phyloP scores from a whole-genome alignment of 495 filamentous ascomycete species.

The Neurospora sp. region DNA sequence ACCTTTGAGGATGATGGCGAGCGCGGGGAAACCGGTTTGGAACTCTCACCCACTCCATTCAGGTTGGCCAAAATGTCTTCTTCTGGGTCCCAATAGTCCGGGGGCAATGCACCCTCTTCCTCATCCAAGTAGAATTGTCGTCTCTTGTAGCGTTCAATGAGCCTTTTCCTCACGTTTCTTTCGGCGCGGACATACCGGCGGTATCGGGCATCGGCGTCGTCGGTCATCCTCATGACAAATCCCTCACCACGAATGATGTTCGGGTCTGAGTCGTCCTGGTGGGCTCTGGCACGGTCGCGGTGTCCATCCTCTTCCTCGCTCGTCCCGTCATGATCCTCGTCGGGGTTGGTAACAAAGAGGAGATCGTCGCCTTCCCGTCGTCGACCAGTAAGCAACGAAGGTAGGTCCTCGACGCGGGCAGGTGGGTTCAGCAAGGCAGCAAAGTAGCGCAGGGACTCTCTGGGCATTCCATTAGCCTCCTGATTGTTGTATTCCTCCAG shows the following conservation, averaged over 20 bases:
- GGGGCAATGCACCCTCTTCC: slow-evolving; percentile 58
- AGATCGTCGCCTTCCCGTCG: slow-evolving; percentile 24
- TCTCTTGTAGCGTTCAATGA: slow-evolving; percentile 63
- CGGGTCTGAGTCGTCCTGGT: background rate
- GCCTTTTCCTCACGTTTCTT: slow-evolving; percentile 35
- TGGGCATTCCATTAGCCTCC: background rate
- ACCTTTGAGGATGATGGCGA: slow-evolving; percentile 81
- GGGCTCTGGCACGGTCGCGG: background rate
- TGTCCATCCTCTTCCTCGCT: background rate
- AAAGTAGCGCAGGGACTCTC: slow-evolving; percentile 24
- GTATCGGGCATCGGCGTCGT: background rate
- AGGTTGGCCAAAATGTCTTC: slow-evolving; percentile 42
- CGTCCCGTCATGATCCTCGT: slow-evolving; percentile 6
- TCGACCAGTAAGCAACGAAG: slow-evolving; percentile 24
- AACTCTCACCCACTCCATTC: slow-evolving; percentile 27
- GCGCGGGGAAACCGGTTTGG: slow-evolving; percentile 44
- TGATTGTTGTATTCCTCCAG: slow-evolving; percentile 1
- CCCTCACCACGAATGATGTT: background rate
- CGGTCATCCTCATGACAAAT: background rate
- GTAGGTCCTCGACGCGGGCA: slow-evolving; percentile 25
- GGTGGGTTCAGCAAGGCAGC: slow-evolving; percentile 33
- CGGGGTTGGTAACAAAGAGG: slow-evolving; percentile 13
- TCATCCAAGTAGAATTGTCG: slow-evolving; percentile 73
- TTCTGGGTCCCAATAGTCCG: slow-evolving; percentile 57
- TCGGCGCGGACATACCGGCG: background rate